Percentiles rank a stretch among this genome's conserved stretches.
These are phyloP conservation scores for Suhomyces vadensis DNA, from an alignment of 805 yeast genomes.

Conservation along the genomic window DNA sequence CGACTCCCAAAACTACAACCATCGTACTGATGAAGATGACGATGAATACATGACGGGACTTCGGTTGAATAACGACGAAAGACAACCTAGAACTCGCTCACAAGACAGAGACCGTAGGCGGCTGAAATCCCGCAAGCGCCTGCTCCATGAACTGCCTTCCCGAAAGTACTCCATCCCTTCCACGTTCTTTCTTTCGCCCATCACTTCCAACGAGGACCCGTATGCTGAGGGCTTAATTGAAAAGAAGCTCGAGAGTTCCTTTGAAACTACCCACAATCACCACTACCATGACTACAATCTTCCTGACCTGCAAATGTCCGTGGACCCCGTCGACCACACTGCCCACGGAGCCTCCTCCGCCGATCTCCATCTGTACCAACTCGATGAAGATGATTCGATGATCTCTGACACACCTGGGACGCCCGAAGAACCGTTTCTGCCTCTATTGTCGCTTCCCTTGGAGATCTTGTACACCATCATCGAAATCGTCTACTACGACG, in stretches of 20 bases:
- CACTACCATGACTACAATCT: too few relatives aligned
- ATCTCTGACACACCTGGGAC: too few relatives aligned
- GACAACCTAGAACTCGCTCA: background rate
- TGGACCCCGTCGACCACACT: too few relatives aligned
- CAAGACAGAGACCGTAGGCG: background rate
- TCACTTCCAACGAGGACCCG: constrained; percentile 11
- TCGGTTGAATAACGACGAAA: constrained; percentile 1
- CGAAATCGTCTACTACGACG: constrained; percentile 56
- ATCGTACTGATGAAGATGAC: background rate
- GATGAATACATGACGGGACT: background rate
- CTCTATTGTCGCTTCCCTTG: constrained; percentile 45
- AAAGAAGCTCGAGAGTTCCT: background rate
- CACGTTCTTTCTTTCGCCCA: constrained; percentile 11
- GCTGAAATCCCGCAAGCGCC: constrained; percentile 3
- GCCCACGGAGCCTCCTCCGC: background rate
- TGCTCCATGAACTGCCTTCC: constrained; percentile 6
- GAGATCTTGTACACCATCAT: constrained; percentile 57
- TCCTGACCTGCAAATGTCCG: too few relatives aligned
- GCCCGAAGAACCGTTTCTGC: constrained; percentile 9
- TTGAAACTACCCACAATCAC: background rate
- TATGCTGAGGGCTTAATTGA: background rate
- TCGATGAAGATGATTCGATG: background rate
- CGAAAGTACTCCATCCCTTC: constrained; percentile 8
- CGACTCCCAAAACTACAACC: background rate
- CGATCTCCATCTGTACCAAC: background rate